A percentile compares a stretch with the other conserved stretches of the same genome.
phyloP scores from a whole-genome alignment of 306 rosid species.

The Comarum palustre region DNA sequence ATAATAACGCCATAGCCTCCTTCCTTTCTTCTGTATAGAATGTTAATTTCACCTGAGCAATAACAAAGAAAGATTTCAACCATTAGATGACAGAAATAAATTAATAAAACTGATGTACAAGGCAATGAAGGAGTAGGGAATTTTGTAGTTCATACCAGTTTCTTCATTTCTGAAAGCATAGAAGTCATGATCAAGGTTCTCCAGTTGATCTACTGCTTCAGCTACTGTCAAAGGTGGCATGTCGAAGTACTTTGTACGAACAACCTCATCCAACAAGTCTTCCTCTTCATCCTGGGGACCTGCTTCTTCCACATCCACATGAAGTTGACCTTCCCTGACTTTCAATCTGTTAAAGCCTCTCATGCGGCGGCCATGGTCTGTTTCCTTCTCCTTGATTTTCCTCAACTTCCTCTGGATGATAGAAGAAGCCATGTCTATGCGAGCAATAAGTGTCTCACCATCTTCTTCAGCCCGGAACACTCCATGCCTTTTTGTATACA shows the following conservation, averaged over 20 bases:
- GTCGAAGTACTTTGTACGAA: slow-evolving; percentile 84
- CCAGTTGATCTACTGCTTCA: slow-evolving; percentile 87
- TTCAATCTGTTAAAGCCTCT: slow-evolving; percentile 75
- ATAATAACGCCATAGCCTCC: slow-evolving; percentile 88
- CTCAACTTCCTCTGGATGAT: slow-evolving; percentile 91
- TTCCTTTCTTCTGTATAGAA: slow-evolving; percentile 72
- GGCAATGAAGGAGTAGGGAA: slow-evolving; percentile 5
- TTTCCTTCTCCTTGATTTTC: slow-evolving; percentile 83
- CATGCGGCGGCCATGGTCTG: slow-evolving; percentile 93
- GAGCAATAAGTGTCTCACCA: slow-evolving; percentile 66
- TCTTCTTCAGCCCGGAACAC: slow-evolving; percentile 89
- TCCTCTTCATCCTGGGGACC: slow-evolving; percentile 42
- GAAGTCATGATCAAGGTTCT: slow-evolving; percentile 81
- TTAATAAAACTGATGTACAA: not conserved
- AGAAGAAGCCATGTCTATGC: slow-evolving; percentile 86
- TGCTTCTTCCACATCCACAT: slow-evolving; percentile 29
- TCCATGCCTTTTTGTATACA: slow-evolving; percentile 81
- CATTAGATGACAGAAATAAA: slow-evolving; percentile 13
- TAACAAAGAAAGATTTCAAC: slow-evolving; percentile 16
- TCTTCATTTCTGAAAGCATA: slow-evolving; percentile 92
- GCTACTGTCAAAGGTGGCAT: slow-evolving; percentile 91
- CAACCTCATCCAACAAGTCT: slow-evolving; percentile 59
- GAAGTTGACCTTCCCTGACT: slow-evolving; percentile 49
- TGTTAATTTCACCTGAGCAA: slow-evolving; percentile 72
- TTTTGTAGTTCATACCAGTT: slow-evolving; percentile 51